Base-by-base conservation (phyloP, 441 rosid species). In the Croton setiger region DNA sequence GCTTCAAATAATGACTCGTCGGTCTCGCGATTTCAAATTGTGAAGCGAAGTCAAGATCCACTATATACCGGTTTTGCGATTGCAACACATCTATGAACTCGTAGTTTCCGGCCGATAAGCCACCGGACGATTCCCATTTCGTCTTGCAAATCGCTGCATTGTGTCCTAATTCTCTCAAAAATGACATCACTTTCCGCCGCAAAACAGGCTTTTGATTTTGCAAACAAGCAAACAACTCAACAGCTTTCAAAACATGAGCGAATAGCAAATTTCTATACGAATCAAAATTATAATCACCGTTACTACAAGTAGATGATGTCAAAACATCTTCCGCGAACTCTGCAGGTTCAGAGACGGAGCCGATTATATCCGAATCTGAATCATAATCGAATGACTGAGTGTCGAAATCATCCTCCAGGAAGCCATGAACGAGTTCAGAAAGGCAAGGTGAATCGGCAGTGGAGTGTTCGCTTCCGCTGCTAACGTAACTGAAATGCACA, bases 21-120 rank as follows among this genome's bases (percentile, higher is more conserved):
- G 97, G 97, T 57, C 97, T 83, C 44, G 92, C 97, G 76, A 93
- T 88, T 79, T 85, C 88, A 64, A 90, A 90, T 72, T 84, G 84
- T 7, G 87, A 75, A 13, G 86, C 85, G 67, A 93, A 88, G 56
- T 88, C 92, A 21, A 90, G 63, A 63, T 93, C 98, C 1, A 93
- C 70, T 14, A 88, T 59, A 83, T 90, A 93, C 54, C 92, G 81
- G 10, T 37, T 75, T 23, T 63, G 73, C 66, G 83, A 63, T 5
- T 64, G 70, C 23, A 84, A 71, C 52, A 88, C 92, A 77, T 91
- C 98, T 60, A 93, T 83, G 86, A 89, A 89, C 72, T 89, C 92
- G 80, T 93, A 81, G 79, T 59, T 84, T 5, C 98, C 96, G 58
- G 86, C 82, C 1, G 72, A 78, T 47, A 87, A 72, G 9, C 85